These are phyloP conservation scores for Ligustrum vulgare DNA, from an alignment of 257 asterid genomes.

Conservation along the genomic window DNA sequence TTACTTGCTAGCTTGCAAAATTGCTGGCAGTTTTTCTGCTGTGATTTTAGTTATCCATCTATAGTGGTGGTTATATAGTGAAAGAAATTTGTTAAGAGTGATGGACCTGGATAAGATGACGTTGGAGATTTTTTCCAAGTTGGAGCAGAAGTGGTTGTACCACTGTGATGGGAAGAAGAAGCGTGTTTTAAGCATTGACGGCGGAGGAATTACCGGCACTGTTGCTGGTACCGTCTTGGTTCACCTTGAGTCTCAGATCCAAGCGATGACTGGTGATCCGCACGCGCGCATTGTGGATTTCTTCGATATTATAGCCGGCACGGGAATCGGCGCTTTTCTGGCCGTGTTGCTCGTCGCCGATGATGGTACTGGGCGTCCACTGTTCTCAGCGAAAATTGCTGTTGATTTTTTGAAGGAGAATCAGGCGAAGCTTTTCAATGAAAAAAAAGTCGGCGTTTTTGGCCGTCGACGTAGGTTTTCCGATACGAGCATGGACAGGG, in stretches of 20 bases:
- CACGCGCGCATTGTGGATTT: conserved; percentile 67
- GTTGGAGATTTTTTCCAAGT: conserved; percentile 77
- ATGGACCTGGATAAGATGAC: conserved; percentile 79
- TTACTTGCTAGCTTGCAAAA: neutral
- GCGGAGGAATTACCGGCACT: conserved; percentile 66
- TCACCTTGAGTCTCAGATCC: conserved; percentile 84
- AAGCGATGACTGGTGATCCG: conserved; percentile 58
- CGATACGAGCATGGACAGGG: conserved; percentile 60
- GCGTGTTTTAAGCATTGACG: conserved; percentile 76
- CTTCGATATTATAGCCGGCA: conserved; percentile 77
- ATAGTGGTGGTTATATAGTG: neutral
- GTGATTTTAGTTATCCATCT: neutral
- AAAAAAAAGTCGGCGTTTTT: conserved; percentile 41
- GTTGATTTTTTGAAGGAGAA: conserved; percentile 51
- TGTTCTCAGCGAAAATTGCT: conserved; percentile 70
- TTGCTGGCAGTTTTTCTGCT: neutral
- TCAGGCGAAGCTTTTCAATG: conserved; percentile 42
- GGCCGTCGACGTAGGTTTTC: conserved; percentile 52
- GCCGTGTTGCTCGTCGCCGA: conserved; percentile 78
- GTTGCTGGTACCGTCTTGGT: conserved; percentile 65
- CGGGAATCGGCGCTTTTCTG: conserved; percentile 79
- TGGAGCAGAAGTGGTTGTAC: conserved; percentile 91
- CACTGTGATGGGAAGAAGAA: conserved; percentile 78
- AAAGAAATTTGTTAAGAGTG: conserved; percentile 8
- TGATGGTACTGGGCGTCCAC: conserved; percentile 71